These are phyloP conservation scores for Mycena polygramma DNA, from an alignment of 768 basidiomycete genomes.

Conservation along the genomic window DNA sequence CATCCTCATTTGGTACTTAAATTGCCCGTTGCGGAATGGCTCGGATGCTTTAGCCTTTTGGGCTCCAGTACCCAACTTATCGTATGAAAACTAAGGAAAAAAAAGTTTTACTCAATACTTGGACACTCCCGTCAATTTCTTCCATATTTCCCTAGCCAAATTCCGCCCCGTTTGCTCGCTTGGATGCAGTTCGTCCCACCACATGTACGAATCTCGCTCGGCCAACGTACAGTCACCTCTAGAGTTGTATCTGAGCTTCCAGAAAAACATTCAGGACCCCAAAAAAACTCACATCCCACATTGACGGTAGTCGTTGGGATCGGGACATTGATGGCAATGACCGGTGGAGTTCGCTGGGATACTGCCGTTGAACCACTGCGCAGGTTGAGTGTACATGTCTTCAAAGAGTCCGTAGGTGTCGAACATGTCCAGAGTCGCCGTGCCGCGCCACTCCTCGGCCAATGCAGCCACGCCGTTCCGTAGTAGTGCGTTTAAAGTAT, in stretches of 20 bases:
- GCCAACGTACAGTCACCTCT: conserved; percentile 40
- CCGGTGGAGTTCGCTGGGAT: conserved; percentile 41
- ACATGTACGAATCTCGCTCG: conserved; percentile 41
- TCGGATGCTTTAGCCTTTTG: neutral
- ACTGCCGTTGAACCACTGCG: conserved; percentile 41
- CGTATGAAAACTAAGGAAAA: neutral
- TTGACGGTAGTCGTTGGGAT: conserved; percentile 31
- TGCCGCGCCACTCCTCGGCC: conserved; percentile 35
- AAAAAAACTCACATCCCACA: conserved; percentile 31
- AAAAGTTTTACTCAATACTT: conserved; percentile 21
- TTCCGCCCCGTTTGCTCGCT: conserved; percentile 40
- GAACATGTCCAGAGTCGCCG: conserved; percentile 35
- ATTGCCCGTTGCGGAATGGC: neutral
- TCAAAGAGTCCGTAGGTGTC: conserved; percentile 41
- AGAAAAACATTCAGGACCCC: neutral
- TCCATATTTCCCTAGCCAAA: conserved; percentile 35
- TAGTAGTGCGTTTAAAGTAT: conserved; percentile 39
- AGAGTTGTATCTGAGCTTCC: neutral
- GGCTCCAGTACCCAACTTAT: too few relatives aligned
- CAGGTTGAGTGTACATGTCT: conserved; percentile 40
- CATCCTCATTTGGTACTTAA: neutral
- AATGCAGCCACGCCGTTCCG: conserved; percentile 33
- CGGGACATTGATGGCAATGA: conserved; percentile 42
- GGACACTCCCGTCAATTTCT: conserved; percentile 27
- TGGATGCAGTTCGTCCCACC: conserved; percentile 36